Percentiles rank a stretch among this genome's conserved stretches.
Evolutionary conservation across 1,284 basidiomycete genomes (phyloP).

Genomic region (Amylostereum areolatum): DNA sequence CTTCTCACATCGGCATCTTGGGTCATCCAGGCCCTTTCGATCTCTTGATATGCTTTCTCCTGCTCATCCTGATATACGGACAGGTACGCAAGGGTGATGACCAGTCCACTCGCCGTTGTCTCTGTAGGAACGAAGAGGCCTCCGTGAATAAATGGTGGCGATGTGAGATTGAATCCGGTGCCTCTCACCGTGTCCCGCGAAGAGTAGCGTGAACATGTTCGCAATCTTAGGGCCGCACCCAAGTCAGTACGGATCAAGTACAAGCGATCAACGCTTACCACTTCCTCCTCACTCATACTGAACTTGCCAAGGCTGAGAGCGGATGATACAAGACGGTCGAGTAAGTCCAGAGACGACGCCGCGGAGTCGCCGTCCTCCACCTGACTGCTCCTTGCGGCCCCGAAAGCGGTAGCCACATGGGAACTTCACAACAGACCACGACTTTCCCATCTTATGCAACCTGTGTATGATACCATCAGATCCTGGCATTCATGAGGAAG

Average conservation of each 20-base stretch:
- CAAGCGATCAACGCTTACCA: neutral
- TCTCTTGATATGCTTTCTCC: constrained; percentile 21
- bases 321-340: neutral
- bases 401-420: neutral
- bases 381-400: neutral
- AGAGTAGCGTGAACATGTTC: constrained; percentile 24
- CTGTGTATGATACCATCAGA: constrained; percentile 6
- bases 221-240: constrained; percentile 15
- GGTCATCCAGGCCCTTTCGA: neutral
- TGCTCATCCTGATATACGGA: constrained; percentile 24
- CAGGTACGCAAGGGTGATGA: constrained; percentile 19
- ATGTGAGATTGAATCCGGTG: too few relatives aligned
- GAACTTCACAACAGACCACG: constrained; percentile 1
- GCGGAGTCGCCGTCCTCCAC: neutral
- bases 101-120: constrained; percentile 20
- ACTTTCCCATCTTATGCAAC: constrained; percentile 2
- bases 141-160: too few relatives aligned
- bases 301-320: neutral
- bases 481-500: neutral
- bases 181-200: constrained; percentile 22
- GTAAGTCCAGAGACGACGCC: neutral
- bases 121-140: neutral
- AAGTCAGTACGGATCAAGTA: neutral
- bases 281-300: neutral
- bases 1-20: neutral